Base-by-base conservation (phyloP, 108 stramenopile species). In the Hondaea fermentalgiana region DNA sequence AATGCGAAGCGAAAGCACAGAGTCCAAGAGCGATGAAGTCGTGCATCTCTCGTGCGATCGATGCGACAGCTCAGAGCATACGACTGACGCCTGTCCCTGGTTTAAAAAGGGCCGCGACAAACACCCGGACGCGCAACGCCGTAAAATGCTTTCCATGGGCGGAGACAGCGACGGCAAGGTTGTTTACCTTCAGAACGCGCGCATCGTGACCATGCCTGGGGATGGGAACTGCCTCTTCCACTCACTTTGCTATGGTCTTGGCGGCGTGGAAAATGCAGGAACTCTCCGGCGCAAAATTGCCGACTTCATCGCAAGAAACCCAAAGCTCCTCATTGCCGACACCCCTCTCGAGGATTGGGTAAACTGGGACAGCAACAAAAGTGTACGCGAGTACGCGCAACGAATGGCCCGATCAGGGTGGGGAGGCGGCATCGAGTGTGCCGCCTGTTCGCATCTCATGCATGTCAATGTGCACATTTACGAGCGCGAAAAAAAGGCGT, bases 351-450 rank as follows among this genome's bases (percentile, higher is more conserved):
- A 59, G n/a, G 91, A 91, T 25, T 91, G 91, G 91, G 59, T 91
- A 55, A 42, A 35, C 25, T 91, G 91, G 91, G 91, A 91, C 45
- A 87, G 89, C 28, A 17, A n/a, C 28, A 10, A 5, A 0, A 43
- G 17, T 35, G 89, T 89, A n/a, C 14, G 5, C 17, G 45, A 28
- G 21, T 91, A 91, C 72, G 35, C 69, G 23, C 55, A 45, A 5
- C 16, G 47, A 4, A 91, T 91, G 88, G 47, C 88, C 10, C 19
- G 43, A 17, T 10, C 47, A 21, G 89, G 91, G 4, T 91, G 91
- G 91, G 91, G 91, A 29, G 91, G 91, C 6, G 91, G 91, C 29
- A 91, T 91, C 83, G 91, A 91, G 47, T 89, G 89, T 58, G 91
- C 89, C 43, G 88, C 89, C 16, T 21, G 29, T 19, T 90, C 89